A percentile compares a stretch with the other conserved stretches of the same genome.
Conservation (phyloP, 2,329 filamentous ascomycete species). For the Lachnellula hyalina region DNA sequence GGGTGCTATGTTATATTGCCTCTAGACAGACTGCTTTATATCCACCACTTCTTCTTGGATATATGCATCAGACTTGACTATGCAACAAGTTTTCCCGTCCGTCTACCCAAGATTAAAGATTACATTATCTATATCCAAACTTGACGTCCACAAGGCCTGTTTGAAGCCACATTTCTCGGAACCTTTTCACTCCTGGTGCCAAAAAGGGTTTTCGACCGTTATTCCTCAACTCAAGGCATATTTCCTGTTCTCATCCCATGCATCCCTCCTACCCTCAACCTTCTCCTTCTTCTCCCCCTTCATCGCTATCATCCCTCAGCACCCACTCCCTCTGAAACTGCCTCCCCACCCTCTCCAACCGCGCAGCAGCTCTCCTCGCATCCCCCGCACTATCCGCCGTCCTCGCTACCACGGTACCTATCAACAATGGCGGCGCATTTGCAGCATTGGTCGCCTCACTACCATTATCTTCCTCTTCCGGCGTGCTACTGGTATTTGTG, state of each 20-base stretch:
- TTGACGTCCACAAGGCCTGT: too few relatives aligned
- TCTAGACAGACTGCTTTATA: too few relatives aligned
- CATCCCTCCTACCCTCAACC: conserved; percentile 9
- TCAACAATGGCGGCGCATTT: conserved; percentile 45
- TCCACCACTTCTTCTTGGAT: too few relatives aligned
- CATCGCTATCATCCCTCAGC: conserved; percentile 22
- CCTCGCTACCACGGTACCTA: conserved; percentile 49
- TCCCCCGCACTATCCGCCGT: conserved; percentile 43
- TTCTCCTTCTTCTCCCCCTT: conserved; percentile 9
- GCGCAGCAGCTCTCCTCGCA: conserved; percentile 46
- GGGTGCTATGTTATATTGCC: neutral
- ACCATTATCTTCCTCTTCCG: conserved; percentile 7
- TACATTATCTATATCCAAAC: too few relatives aligned
- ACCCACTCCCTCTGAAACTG: conserved; percentile 51
- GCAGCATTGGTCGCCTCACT: conserved; percentile 3
- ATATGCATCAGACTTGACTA: too few relatives aligned
- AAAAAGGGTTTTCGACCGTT: neutral
- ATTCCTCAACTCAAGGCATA: neutral
- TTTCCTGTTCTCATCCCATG: neutral
- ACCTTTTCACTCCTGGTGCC: neutral
- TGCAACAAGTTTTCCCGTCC: too few relatives aligned
- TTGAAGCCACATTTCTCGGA: too few relatives aligned
- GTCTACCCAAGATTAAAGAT: too few relatives aligned
- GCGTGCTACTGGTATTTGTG: conserved; percentile 1
- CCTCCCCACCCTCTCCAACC: conserved; percentile 49